phyloP scores from a whole-genome alignment of 1,284 basidiomycete genomes.

The Inonotus hispidus region DNA sequence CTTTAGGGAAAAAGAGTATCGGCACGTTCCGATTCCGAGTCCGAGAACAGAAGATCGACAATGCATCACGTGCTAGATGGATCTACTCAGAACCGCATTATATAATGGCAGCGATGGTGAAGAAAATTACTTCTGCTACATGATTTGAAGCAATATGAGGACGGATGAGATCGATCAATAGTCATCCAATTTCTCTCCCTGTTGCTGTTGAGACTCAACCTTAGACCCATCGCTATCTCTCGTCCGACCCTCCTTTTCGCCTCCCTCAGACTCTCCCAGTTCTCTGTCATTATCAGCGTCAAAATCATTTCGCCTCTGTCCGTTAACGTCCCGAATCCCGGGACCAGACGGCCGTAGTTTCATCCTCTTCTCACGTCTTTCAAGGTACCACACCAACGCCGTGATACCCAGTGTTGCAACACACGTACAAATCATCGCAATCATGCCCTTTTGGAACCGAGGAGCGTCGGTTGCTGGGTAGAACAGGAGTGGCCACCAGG shows the following conservation, averaged over 20 bases:
- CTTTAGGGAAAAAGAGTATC: neutral
- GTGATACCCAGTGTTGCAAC: constrained; percentile 51
- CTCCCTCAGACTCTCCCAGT: neutral
- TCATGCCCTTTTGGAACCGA: constrained; percentile 59
- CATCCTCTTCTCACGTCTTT: constrained; percentile 36
- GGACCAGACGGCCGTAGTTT: neutral
- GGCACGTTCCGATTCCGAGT: no score
- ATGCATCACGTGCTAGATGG: no score
- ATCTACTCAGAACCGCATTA: no score
- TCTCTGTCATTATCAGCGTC: neutral
- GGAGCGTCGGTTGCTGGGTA: constrained; percentile 65
- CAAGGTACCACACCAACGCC: constrained; percentile 51
- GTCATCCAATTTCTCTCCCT: neutral
- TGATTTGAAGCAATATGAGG: no score
- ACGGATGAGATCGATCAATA: no score
- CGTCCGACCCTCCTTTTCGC: neutral
- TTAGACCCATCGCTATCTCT: neutral
- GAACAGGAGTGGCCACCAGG: constrained; percentile 66
- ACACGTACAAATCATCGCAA: constrained; percentile 57
- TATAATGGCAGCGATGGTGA: no score
- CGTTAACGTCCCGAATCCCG: neutral
- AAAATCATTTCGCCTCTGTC: neutral
- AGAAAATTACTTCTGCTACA: no score
- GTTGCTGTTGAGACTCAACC: neutral
- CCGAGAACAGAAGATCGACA: no score